These are phyloP conservation scores for Calocybe gangraenosa DNA, from an alignment of 768 basidiomycete genomes.

Conservation along the genomic window DNA sequence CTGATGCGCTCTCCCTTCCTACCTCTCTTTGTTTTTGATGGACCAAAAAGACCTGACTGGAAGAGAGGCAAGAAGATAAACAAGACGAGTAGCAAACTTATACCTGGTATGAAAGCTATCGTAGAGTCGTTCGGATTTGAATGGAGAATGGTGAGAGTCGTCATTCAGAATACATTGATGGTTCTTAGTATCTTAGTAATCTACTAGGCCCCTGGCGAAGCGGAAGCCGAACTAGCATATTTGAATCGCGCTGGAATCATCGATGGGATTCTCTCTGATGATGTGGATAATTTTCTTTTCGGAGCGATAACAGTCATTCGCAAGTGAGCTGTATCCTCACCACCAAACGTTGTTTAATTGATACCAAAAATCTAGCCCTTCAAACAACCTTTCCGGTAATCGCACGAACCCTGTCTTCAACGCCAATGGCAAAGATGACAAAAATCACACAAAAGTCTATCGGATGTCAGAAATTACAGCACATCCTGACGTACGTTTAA, in stretches of 20 bases:
- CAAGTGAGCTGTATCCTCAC: slow-evolving; percentile 51
- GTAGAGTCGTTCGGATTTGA: slow-evolving; percentile 80
- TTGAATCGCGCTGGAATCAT: slow-evolving; percentile 79
- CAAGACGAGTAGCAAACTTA: slow-evolving; percentile 58
- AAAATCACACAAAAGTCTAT: slow-evolving; percentile 59
- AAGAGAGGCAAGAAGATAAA: slow-evolving; percentile 77
- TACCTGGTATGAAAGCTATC: slow-evolving; percentile 73
- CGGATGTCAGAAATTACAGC: slow-evolving; percentile 33
- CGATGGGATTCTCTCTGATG: slow-evolving; percentile 88
- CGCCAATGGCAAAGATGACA: slow-evolving; percentile 65
- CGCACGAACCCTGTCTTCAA: slow-evolving; percentile 58
- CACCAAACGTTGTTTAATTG: neutral
- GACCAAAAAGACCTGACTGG: slow-evolving; percentile 73
- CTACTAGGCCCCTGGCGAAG: slow-evolving; percentile 82
- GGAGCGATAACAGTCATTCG: slow-evolving; percentile 81
- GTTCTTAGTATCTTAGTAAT: slow-evolving; percentile 19
- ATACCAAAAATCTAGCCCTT: slow-evolving; percentile 44
- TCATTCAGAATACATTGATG: no score
- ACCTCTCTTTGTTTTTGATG: slow-evolving; percentile 91
- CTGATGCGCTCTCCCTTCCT: slow-evolving; percentile 77
- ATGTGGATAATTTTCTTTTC: slow-evolving; percentile 90
- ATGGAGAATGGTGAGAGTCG: slow-evolving; percentile 56
- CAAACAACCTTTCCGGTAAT: slow-evolving; percentile 71
- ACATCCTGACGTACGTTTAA: slow-evolving; percentile 40
- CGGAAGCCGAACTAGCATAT: slow-evolving; percentile 90